These are phyloP conservation scores for Carallia brachiata DNA, from an alignment of 345 rosid genomes.

Conservation along the genomic window DNA sequence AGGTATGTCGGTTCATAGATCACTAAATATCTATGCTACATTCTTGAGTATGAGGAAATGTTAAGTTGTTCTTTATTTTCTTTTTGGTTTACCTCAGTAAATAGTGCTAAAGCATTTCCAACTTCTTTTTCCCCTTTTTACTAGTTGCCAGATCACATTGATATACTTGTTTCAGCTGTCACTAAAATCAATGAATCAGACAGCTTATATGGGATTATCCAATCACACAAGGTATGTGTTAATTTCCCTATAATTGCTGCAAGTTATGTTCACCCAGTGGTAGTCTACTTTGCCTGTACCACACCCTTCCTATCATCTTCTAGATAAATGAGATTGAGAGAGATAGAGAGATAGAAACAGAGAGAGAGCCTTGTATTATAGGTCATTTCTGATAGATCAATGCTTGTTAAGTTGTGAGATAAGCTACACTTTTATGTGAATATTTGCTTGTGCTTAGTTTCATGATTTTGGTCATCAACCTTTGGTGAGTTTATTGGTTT, in stretches of 20 bases:
- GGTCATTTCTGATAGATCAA: neutral
- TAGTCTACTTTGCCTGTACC: neutral
- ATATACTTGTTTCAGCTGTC: constrained; percentile 81
- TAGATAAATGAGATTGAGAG: no score
- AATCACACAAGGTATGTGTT: constrained; percentile 71
- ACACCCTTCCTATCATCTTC: no score
- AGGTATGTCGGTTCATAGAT: neutral
- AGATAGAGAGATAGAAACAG: neutral
- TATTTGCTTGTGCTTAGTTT: neutral
- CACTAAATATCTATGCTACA: neutral
- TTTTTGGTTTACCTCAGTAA: neutral
- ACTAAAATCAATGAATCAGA: constrained; percentile 95
- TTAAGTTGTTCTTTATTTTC: neutral
- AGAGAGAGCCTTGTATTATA: neutral
- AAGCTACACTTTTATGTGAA: neutral
- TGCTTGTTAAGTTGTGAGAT: neutral
- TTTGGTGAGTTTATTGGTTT: neutral
- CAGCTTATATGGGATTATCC: constrained; percentile 89
- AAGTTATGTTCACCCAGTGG: neutral
- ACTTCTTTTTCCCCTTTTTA: constrained; percentile 10
- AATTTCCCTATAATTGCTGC: constrained; percentile 10
- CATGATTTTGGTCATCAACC: neutral
- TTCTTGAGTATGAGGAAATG: neutral
- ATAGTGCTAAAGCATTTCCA: neutral
- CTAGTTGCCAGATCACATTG: constrained; percentile 78